Percentiles rank a stretch among this genome's conserved stretches.
phyloP scores from a whole-genome alignment of 169 alveolate genomes.

The Fabrea salina region DNA sequence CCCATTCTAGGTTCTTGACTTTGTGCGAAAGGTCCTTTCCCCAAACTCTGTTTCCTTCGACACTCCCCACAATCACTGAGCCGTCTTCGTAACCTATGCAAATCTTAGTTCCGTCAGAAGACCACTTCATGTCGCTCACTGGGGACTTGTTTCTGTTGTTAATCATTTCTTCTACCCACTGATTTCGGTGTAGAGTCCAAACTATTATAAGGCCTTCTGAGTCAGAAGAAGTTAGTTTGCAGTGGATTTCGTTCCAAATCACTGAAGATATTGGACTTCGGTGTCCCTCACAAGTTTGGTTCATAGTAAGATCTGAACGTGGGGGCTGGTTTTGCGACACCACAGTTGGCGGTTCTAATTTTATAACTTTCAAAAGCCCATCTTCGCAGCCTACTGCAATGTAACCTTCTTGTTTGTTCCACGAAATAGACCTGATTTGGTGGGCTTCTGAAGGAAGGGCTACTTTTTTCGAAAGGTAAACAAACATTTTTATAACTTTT shows the following conservation, averaged over 20 bases:
- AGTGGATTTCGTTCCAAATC: conserved; percentile 87
- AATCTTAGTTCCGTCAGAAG: conserved; percentile 81
- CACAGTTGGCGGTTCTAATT: conserved; percentile 67
- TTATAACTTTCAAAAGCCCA: conserved; percentile 80
- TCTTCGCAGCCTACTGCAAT: conserved; percentile 89
- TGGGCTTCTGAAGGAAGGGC: conserved; percentile 36
- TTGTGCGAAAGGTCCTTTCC: conserved; percentile 79
- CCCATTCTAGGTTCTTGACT: conserved; percentile 86
- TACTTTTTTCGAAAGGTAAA: conserved; percentile 73
- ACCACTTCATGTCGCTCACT: conserved; percentile 89
- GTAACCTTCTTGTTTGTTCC: conserved; percentile 84
- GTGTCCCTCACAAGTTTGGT: conserved; percentile 75
- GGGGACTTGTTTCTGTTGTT: conserved; percentile 84
- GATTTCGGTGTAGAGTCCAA: conserved; percentile 79
- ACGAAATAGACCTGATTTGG: conserved; percentile 61
- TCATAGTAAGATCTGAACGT: conserved; percentile 62
- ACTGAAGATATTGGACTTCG: conserved; percentile 71
- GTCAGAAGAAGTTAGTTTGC: conserved; percentile 87
- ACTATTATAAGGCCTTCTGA: conserved; percentile 90
- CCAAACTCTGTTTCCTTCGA: conserved; percentile 91
- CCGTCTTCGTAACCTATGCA: conserved; percentile 91
- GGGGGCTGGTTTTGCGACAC: conserved; percentile 21
- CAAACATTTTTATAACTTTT: conserved; percentile 43
- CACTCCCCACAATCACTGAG: conserved; percentile 90
- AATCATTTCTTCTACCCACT: conserved; percentile 89